Conservation (phyloP, 352 stramenopile species). For the Globisporangium carolinianum region DNA sequence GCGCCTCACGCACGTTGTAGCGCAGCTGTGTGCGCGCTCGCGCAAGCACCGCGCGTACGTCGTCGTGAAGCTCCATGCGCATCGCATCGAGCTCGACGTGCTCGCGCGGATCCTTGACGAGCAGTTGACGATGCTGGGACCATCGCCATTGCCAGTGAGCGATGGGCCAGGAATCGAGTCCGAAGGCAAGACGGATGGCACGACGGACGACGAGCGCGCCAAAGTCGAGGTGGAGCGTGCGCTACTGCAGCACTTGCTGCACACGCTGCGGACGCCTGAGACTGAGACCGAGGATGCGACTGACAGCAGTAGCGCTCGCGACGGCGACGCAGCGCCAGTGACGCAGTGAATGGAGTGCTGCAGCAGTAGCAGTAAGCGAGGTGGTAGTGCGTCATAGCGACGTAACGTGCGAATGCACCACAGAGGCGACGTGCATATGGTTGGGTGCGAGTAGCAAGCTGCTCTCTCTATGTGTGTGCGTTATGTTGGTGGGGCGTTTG, state of each 20-base stretch:
- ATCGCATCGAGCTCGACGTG: constrained; percentile 43
- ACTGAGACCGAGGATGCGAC: constrained; percentile 4
- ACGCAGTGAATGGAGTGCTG: no score
- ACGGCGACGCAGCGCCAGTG: no score
- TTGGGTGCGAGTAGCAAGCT: no score
- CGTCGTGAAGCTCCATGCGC: constrained; percentile 73
- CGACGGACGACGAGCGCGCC: no score
- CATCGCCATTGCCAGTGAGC: neutral
- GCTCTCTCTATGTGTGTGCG: no score
- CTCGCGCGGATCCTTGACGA: constrained; percentile 42
- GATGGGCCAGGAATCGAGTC: neutral
- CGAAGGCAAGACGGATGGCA: no score
- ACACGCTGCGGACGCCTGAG: constrained; percentile 2
- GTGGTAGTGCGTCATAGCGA: no score
- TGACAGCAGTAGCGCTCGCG: neutral
- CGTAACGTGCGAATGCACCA: no score
- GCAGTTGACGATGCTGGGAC: constrained; percentile 42
- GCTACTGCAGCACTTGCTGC: constrained; percentile 31
- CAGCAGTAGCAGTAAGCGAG: no score
- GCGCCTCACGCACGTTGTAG: constrained; percentile 51
- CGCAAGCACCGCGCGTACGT: constrained; percentile 60
- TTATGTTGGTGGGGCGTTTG: no score
- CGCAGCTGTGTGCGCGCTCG: constrained; percentile 56
- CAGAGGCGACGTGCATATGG: no score
- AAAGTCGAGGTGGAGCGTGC: constrained; percentile 27